These are phyloP conservation scores for Acacia crassicarpa DNA, from an alignment of 306 rosid species.

Conservation along the genomic window DNA sequence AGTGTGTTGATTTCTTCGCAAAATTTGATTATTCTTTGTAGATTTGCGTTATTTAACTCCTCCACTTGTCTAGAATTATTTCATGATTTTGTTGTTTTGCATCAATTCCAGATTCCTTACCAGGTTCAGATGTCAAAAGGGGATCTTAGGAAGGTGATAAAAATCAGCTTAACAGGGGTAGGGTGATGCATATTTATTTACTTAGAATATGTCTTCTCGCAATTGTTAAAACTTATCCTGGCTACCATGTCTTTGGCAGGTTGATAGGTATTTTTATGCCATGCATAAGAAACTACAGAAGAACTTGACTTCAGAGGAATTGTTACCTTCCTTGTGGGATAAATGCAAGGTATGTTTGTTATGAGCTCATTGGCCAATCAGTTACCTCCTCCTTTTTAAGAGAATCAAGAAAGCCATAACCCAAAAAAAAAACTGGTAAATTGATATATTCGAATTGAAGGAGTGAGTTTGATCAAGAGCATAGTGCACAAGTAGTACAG, in stretches of 20 bases:
- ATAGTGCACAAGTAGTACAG: background rate
- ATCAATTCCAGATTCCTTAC: constrained; percentile 82
- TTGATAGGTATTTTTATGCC: constrained; percentile 75
- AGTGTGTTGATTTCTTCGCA: constrained; percentile 26
- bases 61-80: constrained; percentile 24
- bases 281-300: constrained; percentile 97
- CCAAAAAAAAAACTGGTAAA: background rate
- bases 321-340: constrained; percentile 97
- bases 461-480: constrained; percentile 2
- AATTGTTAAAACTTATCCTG: constrained; percentile 1
- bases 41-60: background rate
- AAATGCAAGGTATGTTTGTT: constrained; percentile 86
- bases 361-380: constrained; percentile 3
- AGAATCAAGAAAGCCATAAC: background rate
- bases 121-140: constrained; percentile 86
- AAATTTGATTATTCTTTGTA: background rate
- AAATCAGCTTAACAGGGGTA: constrained; percentile 92
- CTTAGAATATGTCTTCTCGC: background rate
- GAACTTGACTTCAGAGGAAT: constrained; percentile 91
- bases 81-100: constrained; percentile 21
- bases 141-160: constrained; percentile 87
- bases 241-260: constrained; percentile 43
- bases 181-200: constrained; percentile 21
- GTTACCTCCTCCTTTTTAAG: background rate
- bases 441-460: background rate